Percentiles rank a stretch among this genome's conserved stretches.
phyloP scores from a whole-genome alignment of 1,284 basidiomycete genomes.

The Microbotryomycetes sp. region DNA sequence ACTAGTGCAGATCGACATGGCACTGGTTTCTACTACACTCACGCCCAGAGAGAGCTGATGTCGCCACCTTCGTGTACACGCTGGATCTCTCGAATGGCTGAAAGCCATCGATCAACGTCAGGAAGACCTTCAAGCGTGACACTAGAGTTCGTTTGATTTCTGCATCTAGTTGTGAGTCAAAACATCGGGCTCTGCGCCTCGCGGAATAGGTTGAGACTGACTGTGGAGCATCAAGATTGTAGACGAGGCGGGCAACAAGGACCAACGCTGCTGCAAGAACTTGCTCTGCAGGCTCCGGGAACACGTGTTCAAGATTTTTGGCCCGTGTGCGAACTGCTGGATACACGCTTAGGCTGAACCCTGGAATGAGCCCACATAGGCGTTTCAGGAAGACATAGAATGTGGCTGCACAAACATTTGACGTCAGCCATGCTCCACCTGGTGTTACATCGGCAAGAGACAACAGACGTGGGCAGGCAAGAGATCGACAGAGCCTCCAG shows the following conservation, averaged over 20 bases:
- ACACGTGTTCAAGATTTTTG: neutral
- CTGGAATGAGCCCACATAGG: neutral
- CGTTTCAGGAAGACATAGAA: neutral
- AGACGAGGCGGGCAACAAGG: neutral
- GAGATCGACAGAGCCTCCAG: constrained; percentile 7
- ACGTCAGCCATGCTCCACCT: neutral
- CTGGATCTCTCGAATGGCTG: constrained; percentile 2
- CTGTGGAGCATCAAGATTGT: neutral
- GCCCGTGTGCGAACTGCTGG: neutral
- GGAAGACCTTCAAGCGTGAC: constrained; percentile 11
- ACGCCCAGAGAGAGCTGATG: neutral
- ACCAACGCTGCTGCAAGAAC: neutral
- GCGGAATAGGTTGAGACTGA: too few species aligned
- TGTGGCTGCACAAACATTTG: neutral
- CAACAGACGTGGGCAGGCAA: constrained; percentile 19
- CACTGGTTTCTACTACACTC: too few species aligned
- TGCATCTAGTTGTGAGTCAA: too few species aligned
- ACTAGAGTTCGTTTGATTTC: too few species aligned
- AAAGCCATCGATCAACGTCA: constrained; percentile 14
- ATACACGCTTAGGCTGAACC: neutral
- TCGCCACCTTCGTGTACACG: neutral
- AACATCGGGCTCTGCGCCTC: too few species aligned
- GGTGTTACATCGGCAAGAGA: neutral
- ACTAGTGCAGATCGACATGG: neutral
- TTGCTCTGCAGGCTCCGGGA: neutral